phyloP scores from a whole-genome alignment of 1,139 yeast species.

The Yamadazyma diddensiae region DNA sequence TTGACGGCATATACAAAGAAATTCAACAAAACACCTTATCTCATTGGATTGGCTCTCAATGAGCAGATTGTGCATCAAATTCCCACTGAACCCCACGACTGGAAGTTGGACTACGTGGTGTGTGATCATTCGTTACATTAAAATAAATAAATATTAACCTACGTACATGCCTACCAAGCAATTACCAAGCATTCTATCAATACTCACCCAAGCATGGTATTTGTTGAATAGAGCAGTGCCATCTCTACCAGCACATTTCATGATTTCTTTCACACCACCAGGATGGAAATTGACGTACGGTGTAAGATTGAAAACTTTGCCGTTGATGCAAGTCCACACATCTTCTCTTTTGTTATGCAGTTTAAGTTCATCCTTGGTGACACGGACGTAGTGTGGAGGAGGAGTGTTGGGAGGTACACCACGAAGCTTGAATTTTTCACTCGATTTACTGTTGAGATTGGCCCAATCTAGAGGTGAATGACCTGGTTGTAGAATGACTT shows the following conservation, averaged over 20 bases:
- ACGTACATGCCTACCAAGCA: conserved; percentile 67
- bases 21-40: conserved; percentile 33
- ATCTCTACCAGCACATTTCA: conserved; percentile 82
- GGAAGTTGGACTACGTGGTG: conserved; percentile 58
- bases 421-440: conserved; percentile 27
- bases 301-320: conserved; percentile 81
- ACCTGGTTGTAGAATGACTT: conserved; percentile 71
- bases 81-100: conserved; percentile 74
- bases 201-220: conserved; percentile 89
- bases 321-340: conserved; percentile 83
- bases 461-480: conserved; percentile 92
- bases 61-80: conserved; percentile 62
- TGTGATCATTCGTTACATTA: no score
- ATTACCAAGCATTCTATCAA: conserved; percentile 72
- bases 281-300: conserved; percentile 87
- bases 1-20: conserved; percentile 47
- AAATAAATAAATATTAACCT: conserved; percentile 6
- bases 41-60: conserved; percentile 67
- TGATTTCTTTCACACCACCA: conserved; percentile 79
- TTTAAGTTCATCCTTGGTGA: conserved; percentile 58
- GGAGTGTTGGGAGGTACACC: conserved; percentile 41
- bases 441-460: conserved; percentile 34
- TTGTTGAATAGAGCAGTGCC: conserved; percentile 77
- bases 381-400: conserved; percentile 46
- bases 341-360: conserved; percentile 60